A percentile compares a stretch with the other conserved stretches of the same genome.
These are phyloP conservation scores for Chenopodium suecicum DNA, from an alignment of 148 eudicot species.

Conservation along the genomic window DNA sequence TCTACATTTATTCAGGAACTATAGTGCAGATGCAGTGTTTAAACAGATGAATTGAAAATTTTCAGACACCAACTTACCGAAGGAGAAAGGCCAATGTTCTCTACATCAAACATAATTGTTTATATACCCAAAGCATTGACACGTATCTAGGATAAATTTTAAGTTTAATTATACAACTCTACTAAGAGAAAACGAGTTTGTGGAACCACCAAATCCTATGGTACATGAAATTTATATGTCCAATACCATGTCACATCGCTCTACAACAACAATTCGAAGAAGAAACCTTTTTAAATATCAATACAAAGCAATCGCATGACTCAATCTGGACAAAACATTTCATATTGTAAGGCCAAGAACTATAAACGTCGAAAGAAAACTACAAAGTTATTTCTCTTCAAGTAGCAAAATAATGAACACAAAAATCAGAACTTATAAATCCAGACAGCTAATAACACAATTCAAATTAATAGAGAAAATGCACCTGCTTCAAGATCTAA, in stretches of 20 bases:
- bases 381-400: background rate
- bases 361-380: background rate
- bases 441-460: background rate
- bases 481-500: constrained; percentile 93
- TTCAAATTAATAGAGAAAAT: constrained; percentile 4
- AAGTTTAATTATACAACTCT: background rate
- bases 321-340: background rate
- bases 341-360: background rate
- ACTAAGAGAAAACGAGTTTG: background rate
- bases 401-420: background rate
- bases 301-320: background rate
- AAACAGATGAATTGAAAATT: background rate
- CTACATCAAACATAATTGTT: background rate
- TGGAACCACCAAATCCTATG: background rate
- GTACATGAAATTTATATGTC: background rate
- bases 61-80: background rate
- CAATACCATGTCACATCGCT: background rate
- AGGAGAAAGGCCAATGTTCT: background rate
- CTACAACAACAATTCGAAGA: background rate
- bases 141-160: background rate
- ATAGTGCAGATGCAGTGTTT: background rate
- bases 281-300: background rate
- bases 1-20: background rate
- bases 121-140: background rate
- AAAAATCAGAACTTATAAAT: background rate